Base-by-base conservation (phyloP, 257 asterid genomes). In the Lithospermum erythrorhizon region DNA sequence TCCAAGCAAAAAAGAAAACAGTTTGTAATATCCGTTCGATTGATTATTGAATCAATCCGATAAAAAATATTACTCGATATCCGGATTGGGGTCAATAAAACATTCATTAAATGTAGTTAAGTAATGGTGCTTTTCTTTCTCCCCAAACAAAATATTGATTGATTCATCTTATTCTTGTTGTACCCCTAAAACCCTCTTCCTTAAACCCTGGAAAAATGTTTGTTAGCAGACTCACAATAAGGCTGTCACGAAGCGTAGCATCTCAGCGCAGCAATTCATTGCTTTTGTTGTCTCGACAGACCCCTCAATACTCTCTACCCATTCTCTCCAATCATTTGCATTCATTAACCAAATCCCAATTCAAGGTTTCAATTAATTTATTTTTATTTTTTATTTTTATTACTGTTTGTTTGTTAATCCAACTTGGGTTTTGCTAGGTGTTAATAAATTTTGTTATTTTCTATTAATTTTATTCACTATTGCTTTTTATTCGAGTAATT, bases 241-340 rank as follows among this genome's bases (percentile, higher is more conserved):
- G 94, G 55, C 69, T 86, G 18, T 73, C 94, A 1, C 79, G 79
- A 62, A 20, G 70, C 55, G 47, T 70, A 27, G 21, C 76, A 67
- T n/a, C 72, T 61, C 86, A 73, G 70, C 75, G 66, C 64, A 81
- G 90, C 70, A 65, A 64, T 65, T 77, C 95, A 65, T 55, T 64
- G 68, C 61, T 70, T 52, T 76, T 70, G 29, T 65, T 47, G 24
- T 66, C 73, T 59, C 84, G 79, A 64, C 75, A 53, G 64, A 72
- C 68, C 22, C 76, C 58, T 49, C 66, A 56, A 22, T 18, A 55
- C 0, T 59, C 27, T 54, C 45, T 63, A 27, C 81, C 72, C 21
- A 62, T 68, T 58, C 29, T 70, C 16, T 69, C 76, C 62, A 68
- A 27, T 68, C 72, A 60, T 23, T 73, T 70, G 32, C 71, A 77